phyloP scores from a whole-genome alignment of 768 basidiomycete species.

The Galerina sulciceps region DNA sequence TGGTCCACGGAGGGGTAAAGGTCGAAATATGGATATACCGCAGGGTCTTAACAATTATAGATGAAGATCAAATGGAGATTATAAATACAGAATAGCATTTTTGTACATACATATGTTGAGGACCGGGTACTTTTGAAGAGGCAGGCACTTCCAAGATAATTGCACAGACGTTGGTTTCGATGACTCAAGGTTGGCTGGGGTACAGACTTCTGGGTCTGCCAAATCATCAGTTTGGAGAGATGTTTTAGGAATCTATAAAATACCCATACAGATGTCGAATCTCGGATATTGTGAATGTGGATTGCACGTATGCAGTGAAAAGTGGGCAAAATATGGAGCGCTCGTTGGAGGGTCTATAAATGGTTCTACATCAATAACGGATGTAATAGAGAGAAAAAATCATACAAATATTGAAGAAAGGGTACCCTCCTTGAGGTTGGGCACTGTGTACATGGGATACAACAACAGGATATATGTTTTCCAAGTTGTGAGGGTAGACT shows the following conservation, averaged over 20 bases:
- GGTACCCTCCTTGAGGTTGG: conserved; percentile 7
- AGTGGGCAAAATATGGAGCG: conserved; percentile 9
- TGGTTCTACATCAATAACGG: not conserved
- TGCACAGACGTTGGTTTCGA: too few species aligned
- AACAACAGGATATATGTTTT: conserved; percentile 18
- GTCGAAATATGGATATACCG: conserved; percentile 12
- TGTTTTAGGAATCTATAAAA: not conserved
- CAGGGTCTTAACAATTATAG: not conserved
- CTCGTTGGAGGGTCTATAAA: conserved; percentile 16
- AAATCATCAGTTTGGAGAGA: not conserved
- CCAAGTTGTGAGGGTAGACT: conserved; percentile 25
- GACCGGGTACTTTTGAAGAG: conserved; percentile 10
- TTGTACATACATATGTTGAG: conserved; percentile 14
- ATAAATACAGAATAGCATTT: not conserved
- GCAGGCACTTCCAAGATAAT: not conserved
- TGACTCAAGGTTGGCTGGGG: too few species aligned
- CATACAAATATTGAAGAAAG: conserved; percentile 18
- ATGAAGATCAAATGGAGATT: not conserved
- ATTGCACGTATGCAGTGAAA: conserved; percentile 10
- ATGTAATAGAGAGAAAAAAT: not conserved
- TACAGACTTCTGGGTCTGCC: not conserved
- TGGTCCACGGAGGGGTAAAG: conserved; percentile 26
- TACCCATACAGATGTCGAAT: conserved; percentile 22
- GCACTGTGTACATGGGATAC: not conserved
- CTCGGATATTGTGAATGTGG: conserved; percentile 20